Conservation (phyloP, 768 basidiomycete species). For the Dioszegia crocea region DNA sequence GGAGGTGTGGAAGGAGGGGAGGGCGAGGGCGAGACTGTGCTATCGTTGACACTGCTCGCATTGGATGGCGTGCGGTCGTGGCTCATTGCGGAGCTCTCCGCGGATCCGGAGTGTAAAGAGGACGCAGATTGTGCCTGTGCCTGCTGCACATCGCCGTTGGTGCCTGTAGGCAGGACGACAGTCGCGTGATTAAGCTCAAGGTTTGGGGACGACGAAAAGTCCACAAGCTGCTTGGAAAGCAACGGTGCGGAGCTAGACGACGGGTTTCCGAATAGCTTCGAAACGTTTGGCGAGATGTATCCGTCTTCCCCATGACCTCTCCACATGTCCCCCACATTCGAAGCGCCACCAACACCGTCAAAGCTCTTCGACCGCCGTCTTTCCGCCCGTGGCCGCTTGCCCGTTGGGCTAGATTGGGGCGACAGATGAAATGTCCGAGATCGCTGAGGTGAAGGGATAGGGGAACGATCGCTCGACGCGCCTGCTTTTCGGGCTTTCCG, state of each 20-base stretch:
- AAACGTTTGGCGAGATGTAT: slow-evolving; percentile 15
- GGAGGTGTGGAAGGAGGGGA: slow-evolving; percentile 38
- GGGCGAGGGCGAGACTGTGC: slow-evolving; percentile 22
- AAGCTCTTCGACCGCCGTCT: slow-evolving; percentile 34
- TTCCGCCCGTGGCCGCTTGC: slow-evolving; percentile 11
- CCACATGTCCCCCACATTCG: slow-evolving; percentile 29
- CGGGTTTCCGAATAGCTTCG: slow-evolving; percentile 15
- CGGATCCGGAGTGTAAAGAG: slow-evolving; percentile 23
- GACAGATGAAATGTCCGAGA: neutral
- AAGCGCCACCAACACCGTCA: slow-evolving; percentile 22
- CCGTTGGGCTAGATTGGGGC: neutral
- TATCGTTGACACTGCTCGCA: slow-evolving; percentile 29
- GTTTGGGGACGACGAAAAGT: neutral
- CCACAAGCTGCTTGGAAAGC: slow-evolving; percentile 15
- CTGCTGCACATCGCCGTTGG: neutral
- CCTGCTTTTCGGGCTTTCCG: slow-evolving; percentile 16
- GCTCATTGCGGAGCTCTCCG: slow-evolving; percentile 10
- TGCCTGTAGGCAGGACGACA: neutral
- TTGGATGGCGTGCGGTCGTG: slow-evolving; percentile 41
- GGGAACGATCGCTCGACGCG: neutral
- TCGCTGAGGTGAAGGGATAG: slow-evolving; percentile 7
- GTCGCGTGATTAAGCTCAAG: neutral
- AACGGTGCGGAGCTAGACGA: slow-evolving; percentile 17
- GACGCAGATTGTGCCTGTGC: neutral
- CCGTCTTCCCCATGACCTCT: slow-evolving; percentile 12